Evolutionary conservation across 2,329 filamentous ascomycete genomes (phyloP), one percentile per base, ranked within the genome.

Genomic region (Colletotrichum noveboracense): DNA sequence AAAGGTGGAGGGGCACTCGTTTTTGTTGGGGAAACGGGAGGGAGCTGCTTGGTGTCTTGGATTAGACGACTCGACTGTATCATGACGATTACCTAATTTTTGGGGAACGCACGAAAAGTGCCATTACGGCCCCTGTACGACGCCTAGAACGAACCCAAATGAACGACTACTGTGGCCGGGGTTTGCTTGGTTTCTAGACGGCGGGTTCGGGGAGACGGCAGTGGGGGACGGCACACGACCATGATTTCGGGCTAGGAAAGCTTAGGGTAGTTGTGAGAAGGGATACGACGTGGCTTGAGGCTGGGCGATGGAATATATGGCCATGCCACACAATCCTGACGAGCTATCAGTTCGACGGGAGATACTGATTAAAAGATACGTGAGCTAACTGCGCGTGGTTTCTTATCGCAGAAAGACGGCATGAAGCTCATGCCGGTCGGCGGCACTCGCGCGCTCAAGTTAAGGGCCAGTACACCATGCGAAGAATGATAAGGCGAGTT

Each of bases 11-110:
- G 43, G 55, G 36, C 8, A 21, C 30, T 24, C 69, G 55, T 34
- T 72, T 75, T 72, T 75, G 73, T 75, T 75, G 73, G 73, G 72
- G 69, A 61, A 67, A 62, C 30, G 38, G 56, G 18, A 26, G 30
- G 62, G n/a, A 26, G 38, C 65, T 61, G 21, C 14, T 52, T 66
- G 32, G 9, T 48, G 38, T 65, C 34, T 66, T n/a, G 36, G 68
- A 67, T 66, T 61, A 38, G 68, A 66, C 34, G 72, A 58, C 58
- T 60, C 13, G 16, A 43, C 30, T n/a, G 32, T 14, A 16, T 32
- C 43, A 24, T 21, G n/a, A 52, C 43, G 43, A 52, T 52, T 32
- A 24, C 12, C 21, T 24, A 70, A 56, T 26, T 26, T 26, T 38
- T 9, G 21, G 32, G 32, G 32, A 30, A 38, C 36, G 21, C 36